Evolutionary conservation across 1,284 basidiomycete genomes (phyloP), one percentile per base, ranked within the genome.

Genomic region (Athelia sp.): DNA sequence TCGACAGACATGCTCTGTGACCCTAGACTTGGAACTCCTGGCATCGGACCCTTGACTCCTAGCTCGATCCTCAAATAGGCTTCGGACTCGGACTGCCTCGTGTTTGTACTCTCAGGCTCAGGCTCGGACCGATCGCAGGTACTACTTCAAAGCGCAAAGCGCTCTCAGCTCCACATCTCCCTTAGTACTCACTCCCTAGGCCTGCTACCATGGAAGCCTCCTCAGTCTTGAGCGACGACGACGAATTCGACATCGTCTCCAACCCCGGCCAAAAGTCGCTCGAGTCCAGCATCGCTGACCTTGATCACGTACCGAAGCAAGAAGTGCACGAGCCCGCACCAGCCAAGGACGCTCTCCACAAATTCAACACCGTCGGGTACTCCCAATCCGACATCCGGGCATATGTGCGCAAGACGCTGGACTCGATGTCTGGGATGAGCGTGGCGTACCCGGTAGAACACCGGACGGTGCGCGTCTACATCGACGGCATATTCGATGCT

Each of bases 401-500:
- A 2, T 82, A 80, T 60, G 79, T 87, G 2, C 72, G 74, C 47
- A 65, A 69, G 17, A 73, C 73, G 8, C 71, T 84, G 31, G 71
- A 72, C 54, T 77, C 77, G 64, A 68, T 66, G 57, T 77, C 75
- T 54, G 78, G 73, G 47, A 65, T 67, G 38, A 78, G 79, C 1
- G 70, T 74, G 13, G 64, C 65, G 48, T 29, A 76, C 74, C 52
- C 73, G 45, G 79, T 49, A 72, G 85, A 65, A 76, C 82, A 71
- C 55, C 77, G 82, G 56, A 81, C 81, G 4, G 76, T 89, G 22
- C 75, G 90, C 45, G 82, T 97, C 45, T 96, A 96, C 64, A 87
- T 94, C 18, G 93, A 96, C 62, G 92, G 85, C 14, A 60, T 71
- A 13, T 84, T 81, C 56, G 82, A 85, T 55, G 62, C 65, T 4